Evolutionary conservation across 495 filamentous ascomycete species (phyloP), one percentile per base, ranked within the genome.

Genomic region (Penicillium daleae): DNA sequence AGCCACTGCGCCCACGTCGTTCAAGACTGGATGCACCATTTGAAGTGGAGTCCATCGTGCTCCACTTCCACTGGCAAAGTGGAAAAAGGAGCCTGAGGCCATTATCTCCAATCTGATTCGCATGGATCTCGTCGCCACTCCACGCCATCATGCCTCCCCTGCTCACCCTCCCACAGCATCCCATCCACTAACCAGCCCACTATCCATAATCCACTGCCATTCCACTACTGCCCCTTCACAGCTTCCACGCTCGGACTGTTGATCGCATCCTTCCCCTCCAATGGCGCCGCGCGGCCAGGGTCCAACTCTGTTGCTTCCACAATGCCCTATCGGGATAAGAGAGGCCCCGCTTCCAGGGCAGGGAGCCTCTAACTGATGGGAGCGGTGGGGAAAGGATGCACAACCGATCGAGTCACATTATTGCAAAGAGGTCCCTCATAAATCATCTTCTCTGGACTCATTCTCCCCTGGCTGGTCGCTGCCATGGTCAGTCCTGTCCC

Each of bases 371-470:
- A 19, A 29, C 57, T 65, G 55, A 64, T 61, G 62, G 62, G 56
- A 60, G 56, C 59, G 63, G 66, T 69, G 61, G 69, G 57, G 63
- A 60, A 53, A 31, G 40, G 51, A 56, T 61, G 49, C 29, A 42
- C 59, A 49, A 19, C 65, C 57, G 60, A 67, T 64, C 61, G 57
- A 66, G 40, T 64, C 55, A 57, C 54, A 65, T 19, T 60, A 65
- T 19, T 60, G 58, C 60, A 56, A 49, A 50, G 56, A 35, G 33
- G 17, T 22, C 26, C 52, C 56, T 46, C 61, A 57, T 62, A 62
- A 68, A 68, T 63, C 54, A 66, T 27, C 53, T 66, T 39, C 22
- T 26, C 31, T 50, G 66, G 68, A 67, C 24, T 44, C 26, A 37
- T 68, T 58, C 39, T 68, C 40, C 66, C 66, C 60, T 51, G 24